phyloP scores from a whole-genome alignment of 1,139 yeast species.

The Arxiozyma telluris region DNA sequence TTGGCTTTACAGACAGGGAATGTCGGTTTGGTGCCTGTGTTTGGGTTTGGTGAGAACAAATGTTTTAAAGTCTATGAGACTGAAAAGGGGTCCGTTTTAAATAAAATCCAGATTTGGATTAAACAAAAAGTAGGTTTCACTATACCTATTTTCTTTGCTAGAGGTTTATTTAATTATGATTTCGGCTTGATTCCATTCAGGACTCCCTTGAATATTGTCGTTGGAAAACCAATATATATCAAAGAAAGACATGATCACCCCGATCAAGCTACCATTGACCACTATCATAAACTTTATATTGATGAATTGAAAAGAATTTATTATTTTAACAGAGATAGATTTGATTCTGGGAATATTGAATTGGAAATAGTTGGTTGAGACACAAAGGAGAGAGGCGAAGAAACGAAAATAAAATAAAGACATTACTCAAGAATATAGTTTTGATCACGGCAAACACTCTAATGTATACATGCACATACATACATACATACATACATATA shows the following conservation, averaged over 20 bases:
- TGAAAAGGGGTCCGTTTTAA: slow-evolving; percentile 43
- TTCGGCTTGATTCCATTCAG: slow-evolving; percentile 86
- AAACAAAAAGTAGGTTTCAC: slow-evolving; percentile 73
- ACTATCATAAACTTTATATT: slow-evolving; percentile 67
- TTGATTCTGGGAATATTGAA: slow-evolving; percentile 39
- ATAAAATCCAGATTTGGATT: slow-evolving; percentile 58
- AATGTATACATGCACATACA: background rate
- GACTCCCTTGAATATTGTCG: slow-evolving; percentile 67
- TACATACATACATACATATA: background rate
- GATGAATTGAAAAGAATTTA: slow-evolving; percentile 57
- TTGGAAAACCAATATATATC: slow-evolving; percentile 73
- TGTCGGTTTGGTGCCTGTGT: slow-evolving; percentile 73
- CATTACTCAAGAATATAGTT: no score
- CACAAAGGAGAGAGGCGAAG: background rate
- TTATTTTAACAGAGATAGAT: slow-evolving; percentile 59
- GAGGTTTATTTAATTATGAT: slow-evolving; percentile 88
- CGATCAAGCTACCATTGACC: slow-evolving; percentile 44
- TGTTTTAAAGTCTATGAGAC: slow-evolving; percentile 59
- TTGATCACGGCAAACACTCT: no score
- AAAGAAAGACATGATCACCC: slow-evolving; percentile 42
- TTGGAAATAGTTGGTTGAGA: slow-evolving; percentile 31
- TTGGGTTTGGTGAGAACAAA: slow-evolving; percentile 90
- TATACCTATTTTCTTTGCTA: slow-evolving; percentile 80
- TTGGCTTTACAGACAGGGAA: slow-evolving; percentile 75
- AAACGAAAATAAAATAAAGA: no score